phyloP scores from a whole-genome alignment of 148 eudicot genomes.

The Nyssa sinensis region DNA sequence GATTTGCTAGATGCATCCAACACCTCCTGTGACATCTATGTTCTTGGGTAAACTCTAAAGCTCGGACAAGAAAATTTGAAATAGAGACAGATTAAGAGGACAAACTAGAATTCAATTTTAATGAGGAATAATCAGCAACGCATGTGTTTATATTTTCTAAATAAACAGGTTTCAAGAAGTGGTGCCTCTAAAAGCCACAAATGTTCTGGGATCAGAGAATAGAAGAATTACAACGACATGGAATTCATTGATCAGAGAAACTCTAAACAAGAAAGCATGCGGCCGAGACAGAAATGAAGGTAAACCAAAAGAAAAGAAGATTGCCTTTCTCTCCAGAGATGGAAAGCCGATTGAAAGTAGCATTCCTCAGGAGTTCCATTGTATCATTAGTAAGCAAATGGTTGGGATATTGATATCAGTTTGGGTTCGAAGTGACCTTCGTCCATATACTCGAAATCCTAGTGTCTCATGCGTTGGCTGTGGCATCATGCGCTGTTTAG shows the following conservation, averaged over 20 bases:
- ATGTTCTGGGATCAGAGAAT: conserved; percentile 37
- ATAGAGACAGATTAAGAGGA: no score
- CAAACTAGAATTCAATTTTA: no score
- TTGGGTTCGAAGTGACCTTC: conserved; percentile 39
- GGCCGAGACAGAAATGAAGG: neutral
- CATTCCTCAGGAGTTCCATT: conserved; percentile 15
- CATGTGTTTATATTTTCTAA: neutral
- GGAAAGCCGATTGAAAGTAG: conserved; percentile 4
- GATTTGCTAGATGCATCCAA: conserved; percentile 31
- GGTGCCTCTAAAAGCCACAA: conserved; percentile 44
- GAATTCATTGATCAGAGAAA: conserved; percentile 39
- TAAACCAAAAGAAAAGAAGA: neutral
- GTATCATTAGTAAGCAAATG: conserved; percentile 42
- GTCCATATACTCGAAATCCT: conserved; percentile 22
- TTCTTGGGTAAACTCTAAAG: conserved; percentile 34
- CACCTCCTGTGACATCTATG: conserved; percentile 39
- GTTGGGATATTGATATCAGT: conserved; percentile 42
- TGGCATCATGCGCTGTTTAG: conserved; percentile 46
- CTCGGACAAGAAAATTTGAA: no score
- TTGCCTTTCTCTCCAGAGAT: neutral
- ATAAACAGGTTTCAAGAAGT: conserved; percentile 49
- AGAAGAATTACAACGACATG: conserved; percentile 31
- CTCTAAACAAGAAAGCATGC: conserved; percentile 29
- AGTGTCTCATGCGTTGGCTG: conserved; percentile 42
- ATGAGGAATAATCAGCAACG: neutral